Evolutionary conservation across 257 asterid species (phyloP), one percentile per base, ranked within the genome.

Genomic region (Plantago ovata): DNA sequence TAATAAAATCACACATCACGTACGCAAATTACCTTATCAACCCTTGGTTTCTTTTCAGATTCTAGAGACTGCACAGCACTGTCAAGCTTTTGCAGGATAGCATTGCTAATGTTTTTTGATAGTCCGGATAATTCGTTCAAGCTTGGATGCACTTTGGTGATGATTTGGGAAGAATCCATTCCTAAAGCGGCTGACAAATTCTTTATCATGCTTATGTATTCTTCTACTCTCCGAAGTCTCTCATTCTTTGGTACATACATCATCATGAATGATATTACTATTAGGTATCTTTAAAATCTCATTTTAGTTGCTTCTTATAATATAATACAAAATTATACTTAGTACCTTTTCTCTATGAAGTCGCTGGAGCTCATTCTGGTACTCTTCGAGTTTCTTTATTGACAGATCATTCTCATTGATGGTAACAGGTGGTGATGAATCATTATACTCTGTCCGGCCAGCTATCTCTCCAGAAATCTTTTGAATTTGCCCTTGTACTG

Each of bases 131-230:
- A 62, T 60, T 78, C 85, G 10, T 92, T 92, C 81, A 92, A 81
- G 90, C 98, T 92, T 43, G 98, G 98, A 68, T 92, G 98, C 58
- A 85, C 96, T 79, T 88, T 92, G 56, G 98, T 92, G 56, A 92
- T 92, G 66, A 83, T 88, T 79, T 75, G 73, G 66, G 98, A 92
- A 24, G 96, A 76, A 78, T 92, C 95, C 83, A 84, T 82, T 58
- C 98, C 98, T 74, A 88, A 75, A 13, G 83, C 82, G 53, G 90
- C 90, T 43, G 96, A 66, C 71, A 88, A 71, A 56, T 66, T 74
- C 55, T 69, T 75, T 61, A 92, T 80, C 53, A 70, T 75, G 76
- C 82, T 71, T 61, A 88, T 92, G 62, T 85, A 82, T 38, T 62
- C 89, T 66, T 88, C 95, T 65, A 88, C 96, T 72, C 80, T 78